These are phyloP conservation scores for Apiospora marii DNA, from an alignment of 2,329 filamentous ascomycete genomes.

Conservation along the genomic window DNA sequence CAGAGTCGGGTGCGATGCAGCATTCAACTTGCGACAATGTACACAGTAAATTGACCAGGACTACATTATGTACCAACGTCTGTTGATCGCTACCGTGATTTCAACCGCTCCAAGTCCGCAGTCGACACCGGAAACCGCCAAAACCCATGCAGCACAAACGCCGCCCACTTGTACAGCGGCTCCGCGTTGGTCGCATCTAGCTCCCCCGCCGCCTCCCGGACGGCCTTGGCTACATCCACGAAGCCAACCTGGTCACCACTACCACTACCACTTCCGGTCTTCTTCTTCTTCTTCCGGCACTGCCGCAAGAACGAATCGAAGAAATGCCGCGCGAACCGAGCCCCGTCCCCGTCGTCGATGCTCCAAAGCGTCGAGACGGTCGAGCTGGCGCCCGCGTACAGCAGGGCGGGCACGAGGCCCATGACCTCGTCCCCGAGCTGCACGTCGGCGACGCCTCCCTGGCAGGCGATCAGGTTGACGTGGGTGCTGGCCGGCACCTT, in stretches of 20 bases:
- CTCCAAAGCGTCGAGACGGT: constrained; percentile 9
- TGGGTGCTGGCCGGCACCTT: neutral
- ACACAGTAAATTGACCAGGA: too few relatives aligned
- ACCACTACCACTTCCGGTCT: neutral
- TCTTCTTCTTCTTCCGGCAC: neutral
- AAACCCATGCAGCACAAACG: constrained; percentile 2
- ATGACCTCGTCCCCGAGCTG: constrained; percentile 1
- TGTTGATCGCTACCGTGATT: neutral
- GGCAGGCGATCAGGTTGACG: neutral
- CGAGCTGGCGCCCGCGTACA: constrained; percentile 6
- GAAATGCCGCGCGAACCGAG: neutral
- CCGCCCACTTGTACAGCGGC: neutral
- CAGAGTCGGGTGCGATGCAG: too few relatives aligned
- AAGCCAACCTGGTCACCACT: neutral
- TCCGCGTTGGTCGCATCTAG: neutral
- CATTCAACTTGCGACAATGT: too few relatives aligned
- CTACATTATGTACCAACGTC: neutral
- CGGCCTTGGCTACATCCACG: neutral
- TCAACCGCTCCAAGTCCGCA: neutral
- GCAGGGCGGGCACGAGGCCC: neutral
- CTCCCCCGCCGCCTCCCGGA: neutral
- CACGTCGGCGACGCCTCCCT: constrained; percentile 4
- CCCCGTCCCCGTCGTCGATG: neutral
- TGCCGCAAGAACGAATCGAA: neutral
- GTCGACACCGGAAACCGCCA: neutral